These are phyloP conservation scores for Ascochyta rabiei DNA, from an alignment of 2,329 filamentous ascomycete species.

Conservation along the genomic window DNA sequence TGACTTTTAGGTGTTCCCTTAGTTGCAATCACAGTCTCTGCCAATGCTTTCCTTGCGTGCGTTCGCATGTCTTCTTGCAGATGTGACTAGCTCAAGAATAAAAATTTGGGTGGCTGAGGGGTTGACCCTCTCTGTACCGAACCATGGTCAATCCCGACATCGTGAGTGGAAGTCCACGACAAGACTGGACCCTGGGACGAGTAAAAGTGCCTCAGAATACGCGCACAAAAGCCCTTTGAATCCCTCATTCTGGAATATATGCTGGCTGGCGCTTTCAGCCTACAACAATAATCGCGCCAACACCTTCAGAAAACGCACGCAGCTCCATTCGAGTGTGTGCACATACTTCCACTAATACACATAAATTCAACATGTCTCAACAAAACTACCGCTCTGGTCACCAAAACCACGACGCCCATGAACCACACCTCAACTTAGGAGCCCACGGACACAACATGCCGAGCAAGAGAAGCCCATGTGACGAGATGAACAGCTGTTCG, in stretches of 20 bases:
- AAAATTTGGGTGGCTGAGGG: conserved; percentile 6
- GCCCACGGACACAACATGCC: background rate
- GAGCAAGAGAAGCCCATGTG: background rate
- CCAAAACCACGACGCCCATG: background rate
- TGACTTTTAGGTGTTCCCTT: background rate
- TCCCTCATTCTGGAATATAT: background rate
- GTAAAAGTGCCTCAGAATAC: background rate
- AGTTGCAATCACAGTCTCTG: background rate
- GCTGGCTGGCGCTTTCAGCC: background rate
- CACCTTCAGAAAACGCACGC: too few relatives aligned
- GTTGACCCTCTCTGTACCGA: background rate
- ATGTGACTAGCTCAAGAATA: background rate
- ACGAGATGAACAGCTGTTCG: background rate
- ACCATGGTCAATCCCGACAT: background rate
- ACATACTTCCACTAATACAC: too few relatives aligned
- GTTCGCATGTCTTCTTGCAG: background rate
- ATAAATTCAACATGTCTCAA: background rate
- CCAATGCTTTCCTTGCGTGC: background rate
- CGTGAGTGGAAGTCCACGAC: background rate
- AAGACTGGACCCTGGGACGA: background rate
- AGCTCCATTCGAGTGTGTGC: too few relatives aligned
- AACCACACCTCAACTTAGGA: too few relatives aligned
- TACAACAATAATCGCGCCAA: background rate
- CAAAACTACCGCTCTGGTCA: background rate
- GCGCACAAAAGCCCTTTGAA: background rate